Base-by-base conservation (phyloP, 495 filamentous ascomycete genomes). In the Lophiostoma macrostomum region DNA sequence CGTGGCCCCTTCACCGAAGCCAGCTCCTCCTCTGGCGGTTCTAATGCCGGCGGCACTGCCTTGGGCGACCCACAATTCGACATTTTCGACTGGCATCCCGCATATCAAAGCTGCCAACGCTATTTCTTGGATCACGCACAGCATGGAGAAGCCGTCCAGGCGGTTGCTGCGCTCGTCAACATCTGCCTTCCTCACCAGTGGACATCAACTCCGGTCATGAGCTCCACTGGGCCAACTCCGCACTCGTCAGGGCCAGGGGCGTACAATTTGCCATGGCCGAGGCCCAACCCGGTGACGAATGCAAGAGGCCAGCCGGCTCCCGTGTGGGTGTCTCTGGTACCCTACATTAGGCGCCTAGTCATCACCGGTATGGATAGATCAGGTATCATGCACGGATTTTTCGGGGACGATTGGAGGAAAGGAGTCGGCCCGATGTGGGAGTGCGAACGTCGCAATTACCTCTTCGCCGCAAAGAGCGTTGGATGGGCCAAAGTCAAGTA, bases 51-150 rank as follows among this genome's bases (percentile, higher is more conserved):
- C 10, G 53, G 50, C 34, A 51, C 49, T n/a, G 36, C 60, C 30
- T 48, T 59, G 19, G 50, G 51, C 36, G 62, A 68, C 27, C 65
- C 68, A 14, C 50, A 74, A 47, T 88, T 90, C 67, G 91, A 96
- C 69, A 85, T 96, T 51, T 82, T 96, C 67, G 86, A 89, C 51
- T 98, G 93, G 93, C 87, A 95, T 64, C 89, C 90, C 13, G 81
- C 85, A 41, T 96, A 95, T 70, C 88, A 91, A 67, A 88, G 81
- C 58, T 98, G 93, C 70, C 87, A 91, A 54, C 80, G 81, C 31
- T 96, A 94, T 74, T 98, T 98, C 71, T 74, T 96, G 60, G 88
- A 96, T 64, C 82, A 91, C 67, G 89, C 90, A 4, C 93, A 97
- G 65, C 87, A 94, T 70, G 84, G 80, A 53, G 79, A 75, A 30